Conservation (phyloP, 257 asterid species). For the Ilex asprella region DNA sequence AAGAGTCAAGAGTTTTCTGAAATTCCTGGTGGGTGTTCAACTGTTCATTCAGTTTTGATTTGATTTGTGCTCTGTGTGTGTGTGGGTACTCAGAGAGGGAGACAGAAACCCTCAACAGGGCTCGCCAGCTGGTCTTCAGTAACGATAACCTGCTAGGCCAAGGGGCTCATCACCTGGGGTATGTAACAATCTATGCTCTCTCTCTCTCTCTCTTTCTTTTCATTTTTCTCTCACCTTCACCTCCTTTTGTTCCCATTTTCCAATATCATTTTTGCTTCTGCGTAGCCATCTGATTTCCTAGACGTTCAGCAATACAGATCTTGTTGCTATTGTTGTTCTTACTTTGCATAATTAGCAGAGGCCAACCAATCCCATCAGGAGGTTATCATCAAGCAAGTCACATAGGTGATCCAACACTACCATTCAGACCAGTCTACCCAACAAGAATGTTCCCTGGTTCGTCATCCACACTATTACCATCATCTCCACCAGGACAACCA, state of each 20-base stretch:
- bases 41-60: constrained; percentile 16
- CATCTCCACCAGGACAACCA: constrained; percentile 22
- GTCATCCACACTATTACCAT: constrained; percentile 26
- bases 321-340: no score
- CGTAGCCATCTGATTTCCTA: no score
- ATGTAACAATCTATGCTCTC: constrained; percentile 30
- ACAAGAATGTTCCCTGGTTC: constrained; percentile 43
- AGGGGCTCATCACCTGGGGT: constrained; percentile 46
- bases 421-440: constrained; percentile 51
- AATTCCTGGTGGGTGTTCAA: constrained; percentile 13
- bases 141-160: constrained; percentile 58
- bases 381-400: constrained; percentile 38
- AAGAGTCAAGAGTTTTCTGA: constrained; percentile 5
- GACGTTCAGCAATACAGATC: no score
- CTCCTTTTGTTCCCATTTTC: neutral
- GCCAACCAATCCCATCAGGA: constrained; percentile 55
- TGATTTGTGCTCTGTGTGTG: constrained; percentile 7
- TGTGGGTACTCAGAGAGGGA: constrained; percentile 59
- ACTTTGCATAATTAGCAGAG: constrained; percentile 18
- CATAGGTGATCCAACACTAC: constrained; percentile 30
- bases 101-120: constrained; percentile 89
- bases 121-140: constrained; percentile 82
- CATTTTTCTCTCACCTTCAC: neutral
- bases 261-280: neutral
- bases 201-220: neutral